Base-by-base conservation (phyloP, 352 stramenopile genomes). In the Pelagophyceae sp. region DNA sequence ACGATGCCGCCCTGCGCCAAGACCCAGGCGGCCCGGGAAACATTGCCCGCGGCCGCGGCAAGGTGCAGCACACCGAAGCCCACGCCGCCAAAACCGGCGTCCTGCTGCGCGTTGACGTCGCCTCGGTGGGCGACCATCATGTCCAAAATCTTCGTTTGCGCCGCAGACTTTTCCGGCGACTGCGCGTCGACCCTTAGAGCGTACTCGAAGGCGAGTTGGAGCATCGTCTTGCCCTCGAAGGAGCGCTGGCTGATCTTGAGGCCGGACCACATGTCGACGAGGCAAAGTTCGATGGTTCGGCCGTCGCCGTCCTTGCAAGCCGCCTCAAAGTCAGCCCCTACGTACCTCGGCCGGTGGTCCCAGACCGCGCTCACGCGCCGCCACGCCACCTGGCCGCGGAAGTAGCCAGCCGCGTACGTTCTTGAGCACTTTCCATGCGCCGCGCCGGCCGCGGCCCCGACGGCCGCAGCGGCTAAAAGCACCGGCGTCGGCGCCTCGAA, bases 101-200 rank as follows among this genome's bases (percentile, higher is more conserved):
- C 67, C 67, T 74, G 67, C n/a, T 74, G 67, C 67, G 67, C 33
- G 67, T 74, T 74, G 23, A 74, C 31, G 35, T 50, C 33, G 17
- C 17, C 33, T 11, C 67, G 35, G 3, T 33, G 31, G 20, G 1
- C 29, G 20, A 74, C 38, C 15, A 74, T 23, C 35, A n/a, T 60
- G 1, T 74, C n/a, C 1, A n/a, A 3, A 37, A 37, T 71, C 61
- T 71, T 40, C 29, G 6, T 3, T 15, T 71, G 3, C 5, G 11
- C 1, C 1, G 29, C 61, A 15, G 54, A 15, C 54, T 20, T 29
- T 6, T 71, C 61, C 3, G n/a, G 31, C 15, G 37, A 17, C 11
- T 37, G 11, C 11, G 37, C 33, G 15, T 40, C 33, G n/a, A 31
- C 61, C 3, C 3, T 31, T 31, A 23, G 29, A 31, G 29, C 61